Evolutionary conservation across 108 stramenopile species (phyloP).

Genomic region (Skeletonema grethae): DNA sequence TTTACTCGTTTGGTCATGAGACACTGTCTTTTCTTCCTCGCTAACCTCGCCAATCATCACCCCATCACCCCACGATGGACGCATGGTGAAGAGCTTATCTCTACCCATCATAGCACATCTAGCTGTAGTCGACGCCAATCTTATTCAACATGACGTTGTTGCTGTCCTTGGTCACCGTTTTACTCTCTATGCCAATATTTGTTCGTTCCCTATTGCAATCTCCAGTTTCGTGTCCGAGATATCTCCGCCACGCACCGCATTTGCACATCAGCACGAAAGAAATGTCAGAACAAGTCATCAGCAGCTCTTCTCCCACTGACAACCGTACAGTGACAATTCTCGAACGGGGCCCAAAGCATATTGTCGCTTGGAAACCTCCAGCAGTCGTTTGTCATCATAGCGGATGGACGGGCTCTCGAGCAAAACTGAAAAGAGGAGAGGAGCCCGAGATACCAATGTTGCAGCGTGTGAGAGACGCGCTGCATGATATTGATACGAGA

Average conservation of each 20-base stretch:
- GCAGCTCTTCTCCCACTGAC: not conserved
- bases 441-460: slow-evolving; percentile 55
- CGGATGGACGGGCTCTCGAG: slow-evolving; percentile 71
- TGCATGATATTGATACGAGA: slow-evolving; percentile 46
- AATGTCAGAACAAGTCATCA: not conserved
- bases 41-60: too few species aligned
- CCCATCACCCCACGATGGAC: too few species aligned
- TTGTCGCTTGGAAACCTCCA: slow-evolving; percentile 76
- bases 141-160: not conserved
- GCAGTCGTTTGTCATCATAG: slow-evolving; percentile 83
- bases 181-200: not conserved
- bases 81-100: too few species aligned
- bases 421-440: slow-evolving; percentile 40
- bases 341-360: slow-evolving; percentile 53
- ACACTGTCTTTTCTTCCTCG: too few species aligned
- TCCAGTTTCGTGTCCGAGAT: not conserved
- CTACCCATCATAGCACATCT: too few species aligned
- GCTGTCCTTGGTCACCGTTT: not conserved
- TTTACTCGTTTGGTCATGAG: not conserved
- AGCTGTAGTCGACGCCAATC: too few species aligned
- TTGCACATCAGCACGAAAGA: not conserved
- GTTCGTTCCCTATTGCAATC: not conserved
- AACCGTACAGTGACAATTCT: slow-evolving; percentile 59
- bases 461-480: slow-evolving; percentile 53
- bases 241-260: not conserved